These are phyloP conservation scores for Fusarium palustre DNA, from an alignment of 2,329 filamentous ascomycete genomes.

Conservation along the genomic window DNA sequence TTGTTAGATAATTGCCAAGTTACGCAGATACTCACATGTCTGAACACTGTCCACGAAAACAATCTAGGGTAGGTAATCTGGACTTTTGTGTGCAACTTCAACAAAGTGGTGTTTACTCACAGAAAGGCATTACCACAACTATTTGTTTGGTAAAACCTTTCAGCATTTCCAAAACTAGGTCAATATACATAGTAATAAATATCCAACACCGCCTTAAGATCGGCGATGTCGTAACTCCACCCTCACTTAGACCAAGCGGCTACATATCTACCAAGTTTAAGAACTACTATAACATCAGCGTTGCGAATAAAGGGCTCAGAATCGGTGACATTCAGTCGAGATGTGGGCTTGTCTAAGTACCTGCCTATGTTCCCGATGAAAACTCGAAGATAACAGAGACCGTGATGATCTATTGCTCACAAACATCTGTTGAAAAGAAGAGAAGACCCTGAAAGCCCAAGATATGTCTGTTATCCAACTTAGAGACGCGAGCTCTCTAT, in stretches of 20 bases:
- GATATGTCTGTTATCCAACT: background rate
- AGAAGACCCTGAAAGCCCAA: background rate
- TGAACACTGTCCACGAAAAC: background rate
- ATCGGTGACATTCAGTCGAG: background rate
- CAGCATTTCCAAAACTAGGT: background rate
- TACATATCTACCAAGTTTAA: background rate
- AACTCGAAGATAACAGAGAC: too few relatives aligned
- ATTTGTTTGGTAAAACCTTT: too few relatives aligned
- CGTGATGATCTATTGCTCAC: background rate
- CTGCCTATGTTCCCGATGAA: too few relatives aligned
- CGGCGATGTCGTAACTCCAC: background rate
- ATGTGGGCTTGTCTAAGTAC: background rate
- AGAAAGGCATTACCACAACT: too few relatives aligned
- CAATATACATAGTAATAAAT: background rate
- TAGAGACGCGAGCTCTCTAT: slow-evolving; percentile 19
- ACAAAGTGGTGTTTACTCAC: background rate
- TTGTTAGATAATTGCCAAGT: background rate
- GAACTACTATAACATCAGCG: background rate
- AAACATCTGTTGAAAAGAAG: background rate
- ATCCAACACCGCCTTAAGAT: background rate
- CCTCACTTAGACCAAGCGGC: background rate
- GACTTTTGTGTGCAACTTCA: background rate
- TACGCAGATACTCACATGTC: background rate
- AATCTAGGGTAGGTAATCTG: background rate
- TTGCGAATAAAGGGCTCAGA: too few relatives aligned